Percentiles rank a stretch among this genome's conserved stretches.
Evolutionary conservation across 176 grass and related monocot species (phyloP).

Genomic region (Microstegium vimineum): DNA sequence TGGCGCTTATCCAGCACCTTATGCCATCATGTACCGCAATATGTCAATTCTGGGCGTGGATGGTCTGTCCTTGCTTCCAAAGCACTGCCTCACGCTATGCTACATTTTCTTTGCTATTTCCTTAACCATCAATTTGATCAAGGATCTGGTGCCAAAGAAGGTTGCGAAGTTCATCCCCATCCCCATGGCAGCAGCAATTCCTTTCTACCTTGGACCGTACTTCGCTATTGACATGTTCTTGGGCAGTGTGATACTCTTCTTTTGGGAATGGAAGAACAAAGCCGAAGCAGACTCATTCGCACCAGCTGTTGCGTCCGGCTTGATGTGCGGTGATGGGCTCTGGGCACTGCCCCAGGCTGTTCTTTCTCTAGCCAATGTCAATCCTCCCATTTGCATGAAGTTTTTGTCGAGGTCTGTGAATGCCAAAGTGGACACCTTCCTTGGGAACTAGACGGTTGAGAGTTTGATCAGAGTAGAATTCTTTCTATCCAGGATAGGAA

Average conservation of each 20-base stretch:
- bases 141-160: constrained; percentile 32
- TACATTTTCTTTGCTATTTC: constrained; percentile 38
- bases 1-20: constrained; percentile 53
- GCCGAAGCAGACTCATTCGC: constrained; percentile 37
- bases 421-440: constrained; percentile 47
- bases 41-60: constrained; percentile 55
- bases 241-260: constrained; percentile 37
- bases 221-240: constrained; percentile 61
- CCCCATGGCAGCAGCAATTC: constrained; percentile 59
- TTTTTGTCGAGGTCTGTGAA: constrained; percentile 48
- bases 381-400: constrained; percentile 68
- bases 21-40: constrained; percentile 53
- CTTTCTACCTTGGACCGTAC: constrained; percentile 57
- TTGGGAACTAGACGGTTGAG: constrained; percentile 18
- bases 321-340: constrained; percentile 54
- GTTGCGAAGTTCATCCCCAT: constrained; percentile 42
- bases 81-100: constrained; percentile 42
- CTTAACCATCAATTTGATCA: constrained; percentile 33
- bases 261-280: constrained; percentile 47
- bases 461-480: not conserved
- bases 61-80: constrained; percentile 45
- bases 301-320: constrained; percentile 45
- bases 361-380: constrained; percentile 49
- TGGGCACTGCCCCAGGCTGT: constrained; percentile 54
- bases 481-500: not conserved